Conservation (phyloP, 805 yeast species). For the Wickerhamomyces silvicola region DNA sequence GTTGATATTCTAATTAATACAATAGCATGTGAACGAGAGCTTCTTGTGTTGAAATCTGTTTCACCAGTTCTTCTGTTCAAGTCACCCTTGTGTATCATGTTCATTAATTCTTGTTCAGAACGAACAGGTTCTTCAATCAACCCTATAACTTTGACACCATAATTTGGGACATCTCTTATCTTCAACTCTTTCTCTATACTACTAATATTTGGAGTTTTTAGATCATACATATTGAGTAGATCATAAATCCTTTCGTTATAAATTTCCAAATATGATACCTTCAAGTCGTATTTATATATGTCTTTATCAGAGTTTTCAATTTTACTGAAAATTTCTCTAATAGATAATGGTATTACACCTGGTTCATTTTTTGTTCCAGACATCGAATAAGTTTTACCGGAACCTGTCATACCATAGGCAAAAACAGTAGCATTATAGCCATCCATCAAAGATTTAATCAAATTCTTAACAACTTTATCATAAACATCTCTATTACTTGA, state of each 20-base stretch:
- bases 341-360: conserved; percentile 80
- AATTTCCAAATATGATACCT: conserved; percentile 78
- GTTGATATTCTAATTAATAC: conserved; percentile 57
- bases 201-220: conserved; percentile 6
- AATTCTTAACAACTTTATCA: conserved; percentile 42
- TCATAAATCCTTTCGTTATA: conserved; percentile 91
- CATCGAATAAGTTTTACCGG: conserved; percentile 96
- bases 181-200: conserved; percentile 43
- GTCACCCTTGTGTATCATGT: conserved; percentile 64
- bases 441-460: conserved; percentile 48
- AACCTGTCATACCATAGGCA: conserved; percentile 96
- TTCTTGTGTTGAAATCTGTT: conserved; percentile 82
- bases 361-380: conserved; percentile 47
- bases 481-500: conserved; percentile 57
- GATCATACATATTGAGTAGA: conserved; percentile 39
- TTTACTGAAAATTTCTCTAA: conserved; percentile 53
- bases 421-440: conserved; percentile 87
- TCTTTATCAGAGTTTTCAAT: conserved; percentile 17
- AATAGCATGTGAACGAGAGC: conserved; percentile 90
- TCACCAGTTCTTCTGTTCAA: conserved; percentile 71
- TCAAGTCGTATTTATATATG: conserved; percentile 35
- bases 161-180: conserved; percentile 67
- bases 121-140: conserved; percentile 55
- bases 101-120: conserved; percentile 53
- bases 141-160: conserved; percentile 74